Percentiles rank a stretch among this genome's conserved stretches.
phyloP scores from a whole-genome alignment of 2,329 filamentous ascomycete species.

The Fusarium floridanum region DNA sequence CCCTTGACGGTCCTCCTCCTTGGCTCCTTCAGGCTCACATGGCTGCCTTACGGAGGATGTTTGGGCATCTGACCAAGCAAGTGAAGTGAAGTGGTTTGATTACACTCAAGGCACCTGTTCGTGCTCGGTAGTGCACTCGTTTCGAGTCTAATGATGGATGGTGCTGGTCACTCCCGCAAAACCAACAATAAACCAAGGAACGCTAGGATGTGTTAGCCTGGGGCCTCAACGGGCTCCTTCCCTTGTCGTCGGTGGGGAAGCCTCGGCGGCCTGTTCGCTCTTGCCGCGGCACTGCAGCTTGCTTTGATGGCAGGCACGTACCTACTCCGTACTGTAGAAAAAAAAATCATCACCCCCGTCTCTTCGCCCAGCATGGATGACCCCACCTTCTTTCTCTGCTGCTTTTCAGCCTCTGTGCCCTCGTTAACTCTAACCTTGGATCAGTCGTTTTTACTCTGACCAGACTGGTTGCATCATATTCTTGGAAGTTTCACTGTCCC shows the following conservation, averaged over 20 bases:
- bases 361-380: slow-evolving; percentile 1
- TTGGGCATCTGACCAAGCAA: background rate
- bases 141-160: slow-evolving; percentile 25
- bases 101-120: background rate
- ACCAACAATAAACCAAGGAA: slow-evolving; percentile 17
- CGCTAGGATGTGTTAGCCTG: slow-evolving; percentile 21
- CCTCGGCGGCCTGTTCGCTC: slow-evolving; percentile 31
- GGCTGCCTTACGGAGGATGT: background rate
- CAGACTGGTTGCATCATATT: slow-evolving; percentile 2
- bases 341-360: background rate
- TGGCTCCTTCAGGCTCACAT: background rate
- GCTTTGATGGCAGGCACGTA: slow-evolving; percentile 8
- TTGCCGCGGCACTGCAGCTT: slow-evolving; percentile 36
- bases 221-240: slow-evolving; percentile 19
- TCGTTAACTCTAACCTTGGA: slow-evolving; percentile 4
- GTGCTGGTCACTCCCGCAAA: slow-evolving; percentile 4
- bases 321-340: no score
- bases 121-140: slow-evolving; percentile 12
- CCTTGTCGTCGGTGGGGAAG: slow-evolving; percentile 21
- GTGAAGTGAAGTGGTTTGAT: slow-evolving; percentile 6
- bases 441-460: slow-evolving; percentile 1
- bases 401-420: slow-evolving; percentile 13
- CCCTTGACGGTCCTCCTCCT: background rate
- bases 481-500: background rate
- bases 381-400: slow-evolving; percentile 8